Evolutionary conservation across 257 asterid species (phyloP).

Genomic region (Solanum etuberosum): DNA sequence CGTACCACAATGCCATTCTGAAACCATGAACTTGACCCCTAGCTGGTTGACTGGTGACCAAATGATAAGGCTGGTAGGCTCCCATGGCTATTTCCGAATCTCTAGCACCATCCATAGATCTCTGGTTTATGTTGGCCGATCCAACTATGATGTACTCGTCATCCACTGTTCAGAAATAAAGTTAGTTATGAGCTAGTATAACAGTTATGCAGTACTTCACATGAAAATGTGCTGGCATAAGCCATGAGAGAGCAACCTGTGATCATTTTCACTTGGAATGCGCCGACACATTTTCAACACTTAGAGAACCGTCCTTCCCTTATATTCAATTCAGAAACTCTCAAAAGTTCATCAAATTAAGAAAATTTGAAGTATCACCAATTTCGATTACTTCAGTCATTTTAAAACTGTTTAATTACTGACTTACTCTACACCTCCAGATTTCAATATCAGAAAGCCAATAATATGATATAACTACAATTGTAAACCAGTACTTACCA

Average conservation of each 20-base stretch:
- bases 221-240: background rate
- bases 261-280: background rate
- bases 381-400: background rate
- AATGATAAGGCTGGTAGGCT: constrained; percentile 70
- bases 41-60: constrained; percentile 43
- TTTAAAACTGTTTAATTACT: background rate
- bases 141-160: constrained; percentile 87
- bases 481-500: constrained; percentile 24
- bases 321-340: background rate
- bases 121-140: constrained; percentile 87
- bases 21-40: constrained; percentile 86
- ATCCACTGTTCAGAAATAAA: constrained; percentile 43
- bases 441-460: background rate
- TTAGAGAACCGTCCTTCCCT: background rate
- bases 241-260: background rate
- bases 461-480: background rate
- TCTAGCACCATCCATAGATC: constrained; percentile 94
- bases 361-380: background rate
- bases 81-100: constrained; percentile 91
- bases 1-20: constrained; percentile 84
- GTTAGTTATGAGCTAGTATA: background rate
- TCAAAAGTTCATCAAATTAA: background rate
- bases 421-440: background rate
- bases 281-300: background rate
- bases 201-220: background rate